Base-by-base conservation (phyloP, 495 filamentous ascomycete species). In the Penicillium tannophilum region DNA sequence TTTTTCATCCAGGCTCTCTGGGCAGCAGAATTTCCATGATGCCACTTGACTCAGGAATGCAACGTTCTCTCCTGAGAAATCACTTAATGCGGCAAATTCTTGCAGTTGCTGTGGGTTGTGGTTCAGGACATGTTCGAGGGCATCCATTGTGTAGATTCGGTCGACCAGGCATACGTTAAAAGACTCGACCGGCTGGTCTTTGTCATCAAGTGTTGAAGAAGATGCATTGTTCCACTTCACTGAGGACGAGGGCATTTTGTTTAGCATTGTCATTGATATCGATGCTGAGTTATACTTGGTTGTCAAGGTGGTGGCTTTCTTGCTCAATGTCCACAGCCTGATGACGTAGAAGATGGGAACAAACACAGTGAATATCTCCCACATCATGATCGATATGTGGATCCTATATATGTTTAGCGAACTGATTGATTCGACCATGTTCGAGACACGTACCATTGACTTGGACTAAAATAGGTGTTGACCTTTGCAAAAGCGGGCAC, bases 311-410 rank as follows among this genome's bases (percentile, higher is more conserved):
- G 14, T 23, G 7, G 42, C 48, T 24, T 55, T 50, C 33, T 50
- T 55, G 42, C 24, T 42, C 17, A 60, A 12, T 6, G 46, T 19
- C 30, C 44, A 24, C 12, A 50, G 44, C 30, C 39, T 33, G 33
- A 55, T 14, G 19, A 60, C 51, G 19, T 60, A n/a, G 36, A 49
- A 60, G 43, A 55, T 44, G 14, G 58, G 58, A 3, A 60, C 52
- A 24, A 60, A 60, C 12, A 60, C 58, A 20, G 58, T 60, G 51
- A 55, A 55, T 10, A 60, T 55, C 30, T 60, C 58, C 51, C 42
- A 55, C 31, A 55, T 35, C 31, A 55, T 43, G 16, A 61, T 61
- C 3, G 59, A 55, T 1, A 61, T 2, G 28, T 52, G 36, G n/a
- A 61, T 61, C 58, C 58, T 60, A 12, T 55, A 9, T 7, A 2